phyloP scores from a whole-genome alignment of 169 alveolate genomes.

The Cryptosporidium andersoni region DNA sequence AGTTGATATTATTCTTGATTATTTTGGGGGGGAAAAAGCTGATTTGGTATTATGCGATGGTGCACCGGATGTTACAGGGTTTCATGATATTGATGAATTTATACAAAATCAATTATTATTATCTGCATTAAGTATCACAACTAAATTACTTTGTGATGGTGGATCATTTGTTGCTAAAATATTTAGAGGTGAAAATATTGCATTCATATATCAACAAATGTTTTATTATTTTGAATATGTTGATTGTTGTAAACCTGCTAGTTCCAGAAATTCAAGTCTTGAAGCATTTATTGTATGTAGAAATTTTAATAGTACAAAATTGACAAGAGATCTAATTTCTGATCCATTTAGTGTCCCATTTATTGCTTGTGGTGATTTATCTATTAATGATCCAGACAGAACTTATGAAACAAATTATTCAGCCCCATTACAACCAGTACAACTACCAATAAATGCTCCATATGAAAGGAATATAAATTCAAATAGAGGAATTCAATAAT shows the following conservation, averaged over 20 bases:
- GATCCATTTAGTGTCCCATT: conserved; percentile 61
- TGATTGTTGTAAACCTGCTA: conserved; percentile 86
- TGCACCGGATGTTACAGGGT: conserved; percentile 98
- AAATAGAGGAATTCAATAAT: too few relatives aligned
- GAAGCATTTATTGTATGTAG: conserved; percentile 87
- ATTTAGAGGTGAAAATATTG: conserved; percentile 92
- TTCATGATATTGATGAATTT: conserved; percentile 84
- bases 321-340: neutral
- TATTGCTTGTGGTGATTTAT: conserved; percentile 63
- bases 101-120: conserved; percentile 92
- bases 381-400: conserved; percentile 57
- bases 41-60: conserved; percentile 97
- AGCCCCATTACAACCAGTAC: conserved; percentile 31
- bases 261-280: conserved; percentile 85
- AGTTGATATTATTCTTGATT: conserved; percentile 80
- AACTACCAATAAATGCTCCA: conserved; percentile 69
- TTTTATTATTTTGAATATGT: conserved; percentile 82
- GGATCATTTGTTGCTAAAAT: conserved; percentile 96
- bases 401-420: conserved; percentile 54
- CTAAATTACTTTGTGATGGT: conserved; percentile 87
- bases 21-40: conserved; percentile 82
- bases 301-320: neutral
- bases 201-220: conserved; percentile 80
- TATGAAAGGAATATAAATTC: neutral
- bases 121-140: conserved; percentile 91